phyloP scores from a whole-genome alignment of 2,329 filamentous ascomycete species.

The Arthrobotrys megalospora region DNA sequence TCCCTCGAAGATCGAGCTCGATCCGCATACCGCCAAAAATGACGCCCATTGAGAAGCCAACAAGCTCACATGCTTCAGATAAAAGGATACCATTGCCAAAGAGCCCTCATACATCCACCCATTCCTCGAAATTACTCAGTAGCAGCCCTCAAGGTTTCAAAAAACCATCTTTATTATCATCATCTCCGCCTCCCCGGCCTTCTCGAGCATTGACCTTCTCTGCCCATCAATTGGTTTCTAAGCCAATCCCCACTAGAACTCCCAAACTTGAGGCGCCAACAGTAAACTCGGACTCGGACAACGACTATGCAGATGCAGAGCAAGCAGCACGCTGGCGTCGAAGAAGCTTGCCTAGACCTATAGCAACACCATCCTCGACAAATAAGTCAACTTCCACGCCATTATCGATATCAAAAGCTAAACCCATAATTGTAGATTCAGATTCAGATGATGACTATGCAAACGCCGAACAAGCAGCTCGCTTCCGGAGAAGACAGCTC shows the following conservation, averaged over 20 bases:
- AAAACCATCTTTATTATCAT: constrained; percentile 3
- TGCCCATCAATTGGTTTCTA: not conserved
- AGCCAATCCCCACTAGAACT: not conserved
- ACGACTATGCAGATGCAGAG: constrained; percentile 51
- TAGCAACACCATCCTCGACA: not conserved
- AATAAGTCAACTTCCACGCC: not conserved
- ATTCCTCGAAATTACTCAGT: not conserved
- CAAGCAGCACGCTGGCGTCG: constrained; percentile 48
- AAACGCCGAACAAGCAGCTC: constrained; percentile 53
- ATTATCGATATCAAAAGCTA: constrained; percentile 6
- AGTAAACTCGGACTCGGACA: constrained; percentile 48
- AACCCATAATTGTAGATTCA: constrained; percentile 7
- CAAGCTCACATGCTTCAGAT: constrained; percentile 9
- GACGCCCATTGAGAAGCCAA: not conserved
- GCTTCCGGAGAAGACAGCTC: constrained; percentile 42
- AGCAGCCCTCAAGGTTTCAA: constrained; percentile 3
- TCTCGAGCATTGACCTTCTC: constrained; percentile 13
- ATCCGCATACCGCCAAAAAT: not conserved
- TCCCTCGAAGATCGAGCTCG: constrained; percentile 22
- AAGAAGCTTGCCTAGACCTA: constrained; percentile 20
- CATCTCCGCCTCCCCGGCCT: constrained; percentile 10
- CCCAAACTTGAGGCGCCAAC: not conserved
- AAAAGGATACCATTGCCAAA: constrained; percentile 30
- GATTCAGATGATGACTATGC: constrained; percentile 50
- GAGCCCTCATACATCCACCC: constrained; percentile 10